These are phyloP conservation scores for Sequoiadendron giganteum DNA, from an alignment of 75 land plant genomes.

Conservation along the genomic window DNA sequence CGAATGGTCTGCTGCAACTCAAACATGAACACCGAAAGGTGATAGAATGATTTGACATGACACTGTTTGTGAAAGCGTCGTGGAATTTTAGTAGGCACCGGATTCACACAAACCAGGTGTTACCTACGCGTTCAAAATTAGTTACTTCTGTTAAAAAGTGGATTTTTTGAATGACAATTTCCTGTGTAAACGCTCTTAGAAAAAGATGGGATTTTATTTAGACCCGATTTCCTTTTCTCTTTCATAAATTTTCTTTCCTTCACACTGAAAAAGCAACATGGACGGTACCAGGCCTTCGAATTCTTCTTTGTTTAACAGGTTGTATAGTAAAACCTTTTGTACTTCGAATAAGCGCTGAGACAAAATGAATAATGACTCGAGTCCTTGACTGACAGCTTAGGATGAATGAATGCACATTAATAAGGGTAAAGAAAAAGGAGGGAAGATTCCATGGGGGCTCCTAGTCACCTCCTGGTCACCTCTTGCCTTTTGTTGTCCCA, in stretches of 20 bases:
- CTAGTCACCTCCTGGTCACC: background rate
- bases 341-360: too few species aligned
- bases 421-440: background rate
- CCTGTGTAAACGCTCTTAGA: background rate
- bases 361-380: too few species aligned
- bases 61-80: background rate
- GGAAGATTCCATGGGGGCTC: background rate
- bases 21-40: conserved; percentile 1
- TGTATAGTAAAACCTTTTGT: too few species aligned
- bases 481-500: background rate
- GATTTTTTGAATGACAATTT: background rate
- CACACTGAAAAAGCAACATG: background rate
- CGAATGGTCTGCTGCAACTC: background rate
- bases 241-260: background rate
- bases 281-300: background rate
- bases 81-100: background rate
- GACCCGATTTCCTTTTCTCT: background rate
- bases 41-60: background rate
- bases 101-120: background rate
- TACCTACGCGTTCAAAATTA: background rate
- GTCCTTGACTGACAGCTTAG: too few species aligned
- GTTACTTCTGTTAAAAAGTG: background rate
- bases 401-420: background rate
- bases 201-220: background rate
- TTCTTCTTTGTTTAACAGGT: too few species aligned